phyloP scores from a whole-genome alignment of 192 early-diverging fungal genomes.

The Entomortierella beljakovae region DNA sequence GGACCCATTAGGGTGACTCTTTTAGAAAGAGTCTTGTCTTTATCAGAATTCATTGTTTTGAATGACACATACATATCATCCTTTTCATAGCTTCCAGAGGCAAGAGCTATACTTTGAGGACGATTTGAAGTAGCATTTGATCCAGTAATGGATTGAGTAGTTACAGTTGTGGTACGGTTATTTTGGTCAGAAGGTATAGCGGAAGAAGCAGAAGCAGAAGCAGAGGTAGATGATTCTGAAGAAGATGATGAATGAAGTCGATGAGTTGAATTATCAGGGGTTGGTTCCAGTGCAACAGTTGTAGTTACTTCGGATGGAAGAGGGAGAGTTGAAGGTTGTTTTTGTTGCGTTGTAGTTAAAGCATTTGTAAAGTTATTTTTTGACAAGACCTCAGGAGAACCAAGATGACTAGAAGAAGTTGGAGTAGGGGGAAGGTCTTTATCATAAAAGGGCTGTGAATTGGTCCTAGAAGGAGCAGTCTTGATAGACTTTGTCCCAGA shows the following conservation, averaged over 20 bases:
- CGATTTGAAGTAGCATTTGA: background rate
- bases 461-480: slow-evolving; percentile 20
- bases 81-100: slow-evolving; percentile 12
- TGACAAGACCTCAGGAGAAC: background rate
- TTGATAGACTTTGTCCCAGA: slow-evolving; percentile 22
- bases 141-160: background rate
- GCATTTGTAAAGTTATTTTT: background rate
- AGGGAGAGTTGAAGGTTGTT: background rate
- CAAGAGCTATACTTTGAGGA: slow-evolving; percentile 29
- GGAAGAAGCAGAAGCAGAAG: background rate
- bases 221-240: slow-evolving; percentile 18
- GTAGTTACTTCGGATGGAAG: slow-evolving; percentile 1
- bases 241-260: slow-evolving; percentile 8
- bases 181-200: background rate
- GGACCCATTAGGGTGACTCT: slow-evolving; percentile 39
- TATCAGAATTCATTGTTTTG: background rate
- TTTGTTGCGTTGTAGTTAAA: background rate
- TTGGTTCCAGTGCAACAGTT: slow-evolving; percentile 14
- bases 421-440: slow-evolving; percentile 49
- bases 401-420: slow-evolving; percentile 32
- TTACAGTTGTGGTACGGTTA: background rate
- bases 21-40: slow-evolving; percentile 21
- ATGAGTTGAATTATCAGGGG: slow-evolving; percentile 31
- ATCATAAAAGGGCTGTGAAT: slow-evolving; percentile 43
- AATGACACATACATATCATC: slow-evolving; percentile 16